These are phyloP conservation scores for Acacia crassicarpa DNA, from an alignment of 306 rosid species.

Conservation along the genomic window DNA sequence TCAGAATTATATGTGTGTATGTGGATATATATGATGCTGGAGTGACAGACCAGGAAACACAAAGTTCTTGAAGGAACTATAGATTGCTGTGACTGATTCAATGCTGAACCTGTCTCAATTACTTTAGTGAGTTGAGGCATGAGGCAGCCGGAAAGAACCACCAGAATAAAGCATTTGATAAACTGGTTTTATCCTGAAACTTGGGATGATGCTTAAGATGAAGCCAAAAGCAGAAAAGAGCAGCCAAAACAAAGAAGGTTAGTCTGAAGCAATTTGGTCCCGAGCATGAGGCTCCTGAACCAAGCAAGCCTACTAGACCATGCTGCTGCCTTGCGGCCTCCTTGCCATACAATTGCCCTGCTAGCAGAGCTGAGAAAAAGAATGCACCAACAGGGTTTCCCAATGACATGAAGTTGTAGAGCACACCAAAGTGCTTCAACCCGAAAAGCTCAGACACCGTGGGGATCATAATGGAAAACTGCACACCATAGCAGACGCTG, in stretches of 20 bases:
- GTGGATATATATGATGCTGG: neutral
- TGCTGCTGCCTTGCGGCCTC: constrained; percentile 56
- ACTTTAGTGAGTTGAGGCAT: constrained; percentile 36
- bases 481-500: constrained; percentile 68
- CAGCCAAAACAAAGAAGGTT: constrained; percentile 62
- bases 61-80: neutral
- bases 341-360: constrained; percentile 63
- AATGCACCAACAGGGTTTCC: constrained; percentile 81
- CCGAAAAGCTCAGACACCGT: constrained; percentile 84
- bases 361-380: constrained; percentile 72
- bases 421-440: constrained; percentile 64
- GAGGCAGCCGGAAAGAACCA: constrained; percentile 78
- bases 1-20: neutral
- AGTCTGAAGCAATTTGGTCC: constrained; percentile 73
- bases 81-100: neutral
- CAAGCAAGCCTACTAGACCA: constrained; percentile 20
- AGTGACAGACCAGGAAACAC: neutral
- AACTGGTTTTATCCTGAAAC: constrained; percentile 63
- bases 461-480: constrained; percentile 68
- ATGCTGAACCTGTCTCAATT: no score
- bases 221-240: constrained; percentile 56
- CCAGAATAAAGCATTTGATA: constrained; percentile 81
- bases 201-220: constrained; percentile 53
- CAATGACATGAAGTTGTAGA: constrained; percentile 54
- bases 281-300: constrained; percentile 45